A percentile compares a stretch with the other conserved stretches of the same genome.
Conservation (phyloP, 805 yeast species). For the Cyberlindnera veronae region DNA sequence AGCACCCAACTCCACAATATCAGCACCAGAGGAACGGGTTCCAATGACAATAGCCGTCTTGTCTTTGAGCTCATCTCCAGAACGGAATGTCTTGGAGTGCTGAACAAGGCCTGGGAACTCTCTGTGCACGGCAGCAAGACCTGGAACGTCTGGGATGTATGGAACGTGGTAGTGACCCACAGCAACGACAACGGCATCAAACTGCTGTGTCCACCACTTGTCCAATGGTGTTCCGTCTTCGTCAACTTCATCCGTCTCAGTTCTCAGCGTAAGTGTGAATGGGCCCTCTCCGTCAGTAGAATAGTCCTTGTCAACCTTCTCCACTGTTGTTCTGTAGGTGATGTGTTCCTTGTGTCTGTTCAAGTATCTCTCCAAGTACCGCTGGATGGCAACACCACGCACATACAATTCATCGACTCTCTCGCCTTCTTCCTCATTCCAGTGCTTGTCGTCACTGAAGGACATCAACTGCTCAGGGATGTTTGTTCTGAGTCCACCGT, state of each 20-base stretch:
- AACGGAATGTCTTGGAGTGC: constrained; percentile 32
- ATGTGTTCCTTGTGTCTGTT: constrained; percentile 27
- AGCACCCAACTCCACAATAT: constrained; percentile 34
- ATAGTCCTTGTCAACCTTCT: constrained; percentile 30
- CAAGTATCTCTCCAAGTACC: constrained; percentile 51
- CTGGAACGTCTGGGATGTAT: constrained; percentile 45
- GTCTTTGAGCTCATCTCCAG: constrained; percentile 17
- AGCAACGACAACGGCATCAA: constrained; percentile 45
- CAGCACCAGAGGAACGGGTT: constrained; percentile 66
- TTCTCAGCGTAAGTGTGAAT: constrained; percentile 33
- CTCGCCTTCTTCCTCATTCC: constrained; percentile 28
- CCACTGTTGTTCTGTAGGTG: constrained; percentile 35
- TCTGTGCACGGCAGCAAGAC: constrained; percentile 34
- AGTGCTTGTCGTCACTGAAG: constrained; percentile 36
- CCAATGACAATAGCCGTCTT: constrained; percentile 55
- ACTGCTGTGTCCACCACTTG: constrained; percentile 35
- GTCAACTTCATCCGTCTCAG: constrained; percentile 20
- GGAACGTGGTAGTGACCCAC: constrained; percentile 59
- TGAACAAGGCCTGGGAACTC: constrained; percentile 21
- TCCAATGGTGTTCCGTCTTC: constrained; percentile 27
- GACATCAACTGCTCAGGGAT: constrained; percentile 45
- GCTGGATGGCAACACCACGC: constrained; percentile 47
- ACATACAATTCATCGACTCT: constrained; percentile 43
- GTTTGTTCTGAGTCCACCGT: constrained; percentile 35
- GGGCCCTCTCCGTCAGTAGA: constrained; percentile 12